Conservation (phyloP, 1,139 yeast species). For the Suhomyces anneliseae region DNA sequence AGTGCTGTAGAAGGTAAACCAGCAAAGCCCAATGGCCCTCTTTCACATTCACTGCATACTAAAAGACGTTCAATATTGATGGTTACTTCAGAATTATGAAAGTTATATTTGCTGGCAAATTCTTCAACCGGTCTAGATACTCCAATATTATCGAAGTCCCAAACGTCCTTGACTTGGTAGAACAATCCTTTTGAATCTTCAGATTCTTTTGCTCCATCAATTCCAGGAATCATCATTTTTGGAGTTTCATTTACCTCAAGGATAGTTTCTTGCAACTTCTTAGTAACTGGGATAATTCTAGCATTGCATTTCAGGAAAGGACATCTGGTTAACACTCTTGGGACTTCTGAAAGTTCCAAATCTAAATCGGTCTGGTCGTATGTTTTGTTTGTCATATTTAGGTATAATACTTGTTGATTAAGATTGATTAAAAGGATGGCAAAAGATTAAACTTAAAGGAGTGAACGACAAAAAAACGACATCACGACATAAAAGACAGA, state of each 20-base stretch:
- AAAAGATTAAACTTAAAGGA: too few relatives aligned
- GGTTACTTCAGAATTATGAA: background rate
- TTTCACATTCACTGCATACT: constrained; percentile 72
- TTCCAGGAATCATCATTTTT: constrained; percentile 23
- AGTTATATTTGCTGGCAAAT: constrained; percentile 13
- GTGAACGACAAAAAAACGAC: too few relatives aligned
- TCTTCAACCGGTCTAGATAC: constrained; percentile 54
- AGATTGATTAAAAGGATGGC: too few relatives aligned
- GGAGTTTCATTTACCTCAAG: constrained; percentile 29
- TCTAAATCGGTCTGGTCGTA: constrained; percentile 8
- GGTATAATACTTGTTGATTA: background rate
- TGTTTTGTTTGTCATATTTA: background rate
- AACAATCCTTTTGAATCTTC: constrained; percentile 4
- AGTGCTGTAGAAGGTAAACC: constrained; percentile 31
- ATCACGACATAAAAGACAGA: too few relatives aligned
- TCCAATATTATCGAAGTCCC: constrained; percentile 79
- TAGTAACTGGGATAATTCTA: constrained; percentile 31
- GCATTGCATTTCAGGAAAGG: constrained; percentile 40
- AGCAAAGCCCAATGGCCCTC: constrained; percentile 73
- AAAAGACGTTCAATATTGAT: constrained; percentile 47
- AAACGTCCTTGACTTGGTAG: constrained; percentile 54
- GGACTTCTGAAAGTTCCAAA: background rate
- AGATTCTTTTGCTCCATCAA: constrained; percentile 7
- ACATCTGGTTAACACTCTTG: constrained; percentile 27
- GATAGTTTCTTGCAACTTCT: constrained; percentile 10